phyloP scores from a whole-genome alignment of 2,329 filamentous ascomycete genomes.

The Apiospora arundinis region DNA sequence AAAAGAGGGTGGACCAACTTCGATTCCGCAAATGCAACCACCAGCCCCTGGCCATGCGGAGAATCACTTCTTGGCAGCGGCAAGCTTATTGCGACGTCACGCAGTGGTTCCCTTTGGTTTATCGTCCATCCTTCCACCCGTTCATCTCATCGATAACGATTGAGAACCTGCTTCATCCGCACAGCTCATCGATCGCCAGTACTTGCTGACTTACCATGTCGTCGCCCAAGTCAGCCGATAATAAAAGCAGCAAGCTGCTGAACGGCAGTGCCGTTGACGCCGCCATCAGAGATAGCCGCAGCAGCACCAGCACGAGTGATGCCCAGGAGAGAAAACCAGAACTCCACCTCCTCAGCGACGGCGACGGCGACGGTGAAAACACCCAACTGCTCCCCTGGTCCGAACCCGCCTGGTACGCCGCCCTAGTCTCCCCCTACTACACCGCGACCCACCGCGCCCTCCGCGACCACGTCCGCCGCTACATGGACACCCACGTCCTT shows the following conservation, averaged over 20 bases:
- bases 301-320: too few relatives aligned
- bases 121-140: too few relatives aligned
- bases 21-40: neutral
- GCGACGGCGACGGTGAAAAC: too few relatives aligned
- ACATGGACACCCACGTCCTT: neutral
- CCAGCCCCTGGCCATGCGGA: neutral
- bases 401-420: neutral
- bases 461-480: neutral
- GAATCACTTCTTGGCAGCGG: neutral
- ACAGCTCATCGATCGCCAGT: neutral
- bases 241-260: too few relatives aligned
- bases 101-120: too few relatives aligned
- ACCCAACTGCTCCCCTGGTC: conserved; percentile 24
- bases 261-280: too few relatives aligned
- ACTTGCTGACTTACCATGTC: neutral
- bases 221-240: neutral
- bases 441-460: conserved; percentile 4
- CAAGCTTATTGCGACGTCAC: neutral
- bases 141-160: neutral
- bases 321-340: too few relatives aligned
- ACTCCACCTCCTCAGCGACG: neutral
- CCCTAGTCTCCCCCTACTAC: conserved; percentile 1
- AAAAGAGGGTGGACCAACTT: neutral
- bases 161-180: too few relatives aligned
- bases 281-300: too few relatives aligned